Evolutionary conservation across 306 rosid genomes (phyloP).

Genomic region (Inga leiocalycina): DNA sequence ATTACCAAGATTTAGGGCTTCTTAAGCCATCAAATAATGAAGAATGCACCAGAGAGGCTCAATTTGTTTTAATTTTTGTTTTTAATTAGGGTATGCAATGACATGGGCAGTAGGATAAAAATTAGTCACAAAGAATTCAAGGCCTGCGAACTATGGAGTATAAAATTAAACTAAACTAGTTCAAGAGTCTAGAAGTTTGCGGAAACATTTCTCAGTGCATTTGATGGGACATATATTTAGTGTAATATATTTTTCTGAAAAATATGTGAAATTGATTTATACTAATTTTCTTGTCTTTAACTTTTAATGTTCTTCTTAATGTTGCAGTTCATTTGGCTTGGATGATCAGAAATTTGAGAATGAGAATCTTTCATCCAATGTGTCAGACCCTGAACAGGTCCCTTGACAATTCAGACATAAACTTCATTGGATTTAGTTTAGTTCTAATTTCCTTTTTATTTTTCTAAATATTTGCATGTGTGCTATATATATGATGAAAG

Average conservation of each 20-base stretch:
- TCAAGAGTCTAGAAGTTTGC: constrained; percentile 18
- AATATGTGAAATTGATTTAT: constrained; percentile 20
- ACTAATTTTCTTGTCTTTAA: constrained; percentile 18
- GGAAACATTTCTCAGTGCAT: not conserved
- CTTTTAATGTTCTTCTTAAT: constrained; percentile 23
- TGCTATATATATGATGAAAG: constrained; percentile 47
- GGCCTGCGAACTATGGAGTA: constrained; percentile 13
- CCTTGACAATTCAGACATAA: constrained; percentile 28
- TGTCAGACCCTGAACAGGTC: constrained; percentile 84
- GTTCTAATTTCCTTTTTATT: not conserved
- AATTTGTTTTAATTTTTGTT: not conserved
- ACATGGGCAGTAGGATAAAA: not conserved
- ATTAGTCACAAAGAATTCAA: not conserved
- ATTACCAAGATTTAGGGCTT: not conserved
- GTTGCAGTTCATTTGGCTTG: constrained; percentile 77
- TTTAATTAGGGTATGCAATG: not conserved
- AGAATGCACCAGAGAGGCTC: not conserved
- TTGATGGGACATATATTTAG: constrained; percentile 24
- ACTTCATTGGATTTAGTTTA: constrained; percentile 28
- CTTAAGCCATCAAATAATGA: not conserved
- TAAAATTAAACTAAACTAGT: not conserved
- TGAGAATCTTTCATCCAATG: constrained; percentile 73
- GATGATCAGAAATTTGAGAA: constrained; percentile 93
- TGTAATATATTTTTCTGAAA: constrained; percentile 17
- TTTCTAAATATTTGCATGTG: constrained; percentile 40